Evolutionary conservation across 805 yeast genomes (phyloP).

Genomic region (Candida pseudofarinosa): DNA sequence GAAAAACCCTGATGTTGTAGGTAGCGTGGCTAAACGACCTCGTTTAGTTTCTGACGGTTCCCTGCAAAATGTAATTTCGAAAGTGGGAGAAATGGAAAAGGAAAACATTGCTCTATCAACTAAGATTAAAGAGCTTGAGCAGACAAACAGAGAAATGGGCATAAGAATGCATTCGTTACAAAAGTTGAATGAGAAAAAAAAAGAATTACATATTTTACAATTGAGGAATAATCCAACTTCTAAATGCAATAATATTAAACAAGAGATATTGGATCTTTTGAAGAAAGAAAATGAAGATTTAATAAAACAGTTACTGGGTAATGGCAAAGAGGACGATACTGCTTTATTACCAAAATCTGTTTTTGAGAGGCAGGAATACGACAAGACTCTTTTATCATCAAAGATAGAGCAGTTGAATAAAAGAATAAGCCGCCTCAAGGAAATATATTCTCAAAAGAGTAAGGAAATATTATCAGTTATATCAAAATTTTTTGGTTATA

Average conservation of each 20-base stretch:
- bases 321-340: slow-evolving; percentile 11
- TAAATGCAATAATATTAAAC: slow-evolving; percentile 58
- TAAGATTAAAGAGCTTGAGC: slow-evolving; percentile 32
- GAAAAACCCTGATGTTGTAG: slow-evolving; percentile 8
- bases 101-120: slow-evolving; percentile 38
- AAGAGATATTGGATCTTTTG: slow-evolving; percentile 46
- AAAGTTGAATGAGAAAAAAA: slow-evolving; percentile 15
- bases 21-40: slow-evolving; percentile 21
- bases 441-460: slow-evolving; percentile 63
- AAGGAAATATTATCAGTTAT: slow-evolving; percentile 66
- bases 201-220: slow-evolving; percentile 49
- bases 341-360: slow-evolving; percentile 53
- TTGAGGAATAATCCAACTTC: slow-evolving; percentile 62
- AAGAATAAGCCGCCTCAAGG: slow-evolving; percentile 48
- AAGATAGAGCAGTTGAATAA: slow-evolving; percentile 50
- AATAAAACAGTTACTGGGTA: slow-evolving; percentile 9
- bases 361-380: slow-evolving; percentile 58
- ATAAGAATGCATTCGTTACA: slow-evolving; percentile 28
- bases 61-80: slow-evolving; percentile 7
- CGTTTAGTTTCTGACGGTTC: slow-evolving; percentile 16
- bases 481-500: slow-evolving; percentile 66
- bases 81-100: slow-evolving; percentile 27
- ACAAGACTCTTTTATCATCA: slow-evolving; percentile 43
- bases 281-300: slow-evolving; percentile 49
- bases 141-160: slow-evolving; percentile 30